phyloP scores from a whole-genome alignment of 441 rosid species.

The Rhodomyrtus psidioides region DNA sequence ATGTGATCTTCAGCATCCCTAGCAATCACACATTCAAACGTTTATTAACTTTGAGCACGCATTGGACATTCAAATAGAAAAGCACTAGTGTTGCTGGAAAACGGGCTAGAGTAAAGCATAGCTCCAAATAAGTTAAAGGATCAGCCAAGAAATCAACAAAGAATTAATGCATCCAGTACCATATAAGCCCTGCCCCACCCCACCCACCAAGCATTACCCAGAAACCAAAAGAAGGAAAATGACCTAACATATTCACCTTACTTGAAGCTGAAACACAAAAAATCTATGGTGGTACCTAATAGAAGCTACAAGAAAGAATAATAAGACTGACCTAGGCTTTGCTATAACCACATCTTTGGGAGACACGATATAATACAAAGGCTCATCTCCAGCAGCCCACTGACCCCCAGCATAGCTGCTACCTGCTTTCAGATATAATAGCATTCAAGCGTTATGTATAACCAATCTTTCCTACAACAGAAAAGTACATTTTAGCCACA shows the following conservation, averaged over 20 bases:
- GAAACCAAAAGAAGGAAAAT: background rate
- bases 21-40: conserved; percentile 5
- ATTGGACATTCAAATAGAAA: background rate
- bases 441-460: conserved; percentile 11
- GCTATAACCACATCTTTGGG: conserved; percentile 99
- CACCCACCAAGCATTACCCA: background rate
- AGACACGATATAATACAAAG: conserved; percentile 89
- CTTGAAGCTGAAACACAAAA: background rate
- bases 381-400: conserved; percentile 99
- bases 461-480: conserved; percentile 8
- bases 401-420: conserved; percentile 99
- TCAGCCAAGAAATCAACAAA: background rate
- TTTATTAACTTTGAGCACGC: background rate
- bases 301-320: conserved; percentile 2
- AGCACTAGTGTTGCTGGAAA: background rate
- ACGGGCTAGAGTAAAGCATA: background rate
- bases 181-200: background rate
- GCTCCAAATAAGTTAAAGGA: background rate
- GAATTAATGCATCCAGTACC: background rate
- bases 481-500: conserved; percentile 9
- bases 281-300: background rate
- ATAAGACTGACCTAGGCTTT: conserved; percentile 74
- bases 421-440: conserved; percentile 43
- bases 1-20: conserved; percentile 99
- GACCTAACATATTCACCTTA: background rate